Conservation (phyloP, 345 rosid species). For the Euphorbia pulcherrima region DNA sequence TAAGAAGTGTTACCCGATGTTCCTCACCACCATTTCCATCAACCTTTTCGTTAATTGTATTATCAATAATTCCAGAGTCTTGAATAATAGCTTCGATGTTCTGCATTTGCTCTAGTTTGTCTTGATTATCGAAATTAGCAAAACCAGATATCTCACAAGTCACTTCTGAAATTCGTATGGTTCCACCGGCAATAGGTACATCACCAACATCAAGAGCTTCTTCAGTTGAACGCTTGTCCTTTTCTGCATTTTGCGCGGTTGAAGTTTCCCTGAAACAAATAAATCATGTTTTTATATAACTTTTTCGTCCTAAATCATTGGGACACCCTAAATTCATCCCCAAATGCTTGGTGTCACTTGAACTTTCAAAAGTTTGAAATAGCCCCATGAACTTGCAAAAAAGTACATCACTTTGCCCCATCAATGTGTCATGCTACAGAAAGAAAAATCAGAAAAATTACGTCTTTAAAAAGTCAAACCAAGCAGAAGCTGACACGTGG, state of each 20-base stretch:
- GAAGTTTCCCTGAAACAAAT: too few species aligned
- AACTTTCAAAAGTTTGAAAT: too few species aligned
- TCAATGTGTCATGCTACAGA: too few species aligned
- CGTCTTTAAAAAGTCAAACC: too few species aligned
- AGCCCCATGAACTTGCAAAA: too few species aligned
- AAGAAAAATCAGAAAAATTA: not conserved
- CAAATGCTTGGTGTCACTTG: too few species aligned
- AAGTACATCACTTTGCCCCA: too few species aligned
- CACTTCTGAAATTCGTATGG: conserved; percentile 45
- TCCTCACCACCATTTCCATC: conserved; percentile 8
- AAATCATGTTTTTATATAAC: too few species aligned
- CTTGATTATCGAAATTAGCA: conserved; percentile 27
- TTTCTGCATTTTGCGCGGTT: conserved; percentile 29
- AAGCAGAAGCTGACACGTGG: too few species aligned
- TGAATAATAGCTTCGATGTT: conserved; percentile 23
- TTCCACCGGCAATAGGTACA: conserved; percentile 36
- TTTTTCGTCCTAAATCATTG: too few species aligned
- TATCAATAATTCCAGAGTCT: conserved; percentile 20
- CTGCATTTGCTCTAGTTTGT: conserved; percentile 25
- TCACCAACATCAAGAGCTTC: conserved; percentile 32
- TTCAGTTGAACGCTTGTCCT: conserved; percentile 38
- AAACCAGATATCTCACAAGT: conserved; percentile 32
- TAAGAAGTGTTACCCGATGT: conserved; percentile 24
- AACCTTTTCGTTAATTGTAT: conserved; percentile 10
- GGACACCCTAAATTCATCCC: too few species aligned